Conservation (phyloP, 345 rosid species). For the Arabis alpina region DNA sequence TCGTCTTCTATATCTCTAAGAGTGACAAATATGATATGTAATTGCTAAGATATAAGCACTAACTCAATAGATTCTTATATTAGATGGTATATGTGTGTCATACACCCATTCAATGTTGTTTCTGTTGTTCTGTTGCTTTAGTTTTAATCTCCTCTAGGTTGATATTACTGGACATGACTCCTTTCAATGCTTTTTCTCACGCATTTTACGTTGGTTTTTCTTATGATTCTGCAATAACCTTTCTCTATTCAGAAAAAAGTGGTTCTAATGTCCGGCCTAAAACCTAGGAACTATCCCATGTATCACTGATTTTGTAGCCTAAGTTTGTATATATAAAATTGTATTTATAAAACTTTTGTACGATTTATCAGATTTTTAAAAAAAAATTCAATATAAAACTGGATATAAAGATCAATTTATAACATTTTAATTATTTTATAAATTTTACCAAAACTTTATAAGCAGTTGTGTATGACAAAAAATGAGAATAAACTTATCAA, state of each 20-base stretch:
- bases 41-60: slow-evolving; percentile 9
- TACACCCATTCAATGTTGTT: slow-evolving; percentile 12
- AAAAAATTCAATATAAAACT: too few relatives aligned
- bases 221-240: slow-evolving; percentile 53
- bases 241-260: slow-evolving; percentile 54
- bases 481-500: too few relatives aligned
- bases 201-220: not conserved
- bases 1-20: slow-evolving; percentile 18
- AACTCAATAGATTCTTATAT: slow-evolving; percentile 8
- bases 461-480: too few relatives aligned
- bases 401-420: too few relatives aligned
- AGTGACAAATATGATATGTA: slow-evolving; percentile 10
- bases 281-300: slow-evolving; percentile 65
- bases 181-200: not conserved
- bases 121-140: slow-evolving; percentile 25
- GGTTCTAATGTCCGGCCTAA: slow-evolving; percentile 65
- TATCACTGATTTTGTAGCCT: too few relatives aligned
- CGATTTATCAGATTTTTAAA: too few relatives aligned
- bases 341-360: too few relatives aligned
- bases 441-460: too few relatives aligned
- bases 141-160: slow-evolving; percentile 31
- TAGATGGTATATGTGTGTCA: slow-evolving; percentile 4
- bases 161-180: slow-evolving; percentile 16
- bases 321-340: too few relatives aligned
- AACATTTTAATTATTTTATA: too few relatives aligned